phyloP scores from a whole-genome alignment of 2,329 filamentous ascomycete genomes.

The Monilinia fructigena region DNA sequence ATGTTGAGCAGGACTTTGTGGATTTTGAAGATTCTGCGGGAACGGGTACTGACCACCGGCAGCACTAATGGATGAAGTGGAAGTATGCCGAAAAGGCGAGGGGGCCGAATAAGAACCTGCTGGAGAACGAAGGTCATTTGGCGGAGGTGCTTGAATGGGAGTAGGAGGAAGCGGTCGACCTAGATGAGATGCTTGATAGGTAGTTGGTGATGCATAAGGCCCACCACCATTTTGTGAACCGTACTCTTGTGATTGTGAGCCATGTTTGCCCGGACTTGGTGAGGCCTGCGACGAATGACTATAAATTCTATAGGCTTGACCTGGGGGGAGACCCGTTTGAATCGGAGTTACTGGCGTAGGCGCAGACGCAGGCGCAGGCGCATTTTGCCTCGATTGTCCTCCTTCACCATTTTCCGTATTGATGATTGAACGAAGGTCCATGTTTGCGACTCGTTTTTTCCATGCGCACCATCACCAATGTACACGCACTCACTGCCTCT shows the following conservation, averaged over 20 bases:
- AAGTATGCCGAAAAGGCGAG: constrained; percentile 40
- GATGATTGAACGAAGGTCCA: constrained; percentile 55
- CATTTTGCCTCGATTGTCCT: constrained; percentile 34
- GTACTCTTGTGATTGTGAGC: constrained; percentile 38
- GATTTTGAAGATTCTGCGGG: constrained; percentile 36
- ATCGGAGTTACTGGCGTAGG: constrained; percentile 38
- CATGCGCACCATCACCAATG: constrained; percentile 29
- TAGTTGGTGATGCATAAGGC: constrained; percentile 38
- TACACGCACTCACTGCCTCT: neutral
- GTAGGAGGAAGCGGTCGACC: constrained; percentile 42
- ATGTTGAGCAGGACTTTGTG: constrained; percentile 40
- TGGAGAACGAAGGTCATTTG: constrained; percentile 45
- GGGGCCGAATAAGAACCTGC: constrained; percentile 41
- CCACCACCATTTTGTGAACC: constrained; percentile 32
- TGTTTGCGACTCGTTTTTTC: constrained; percentile 39
- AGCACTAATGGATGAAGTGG: constrained; percentile 34
- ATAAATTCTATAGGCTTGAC: constrained; percentile 39
- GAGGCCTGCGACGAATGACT: constrained; percentile 36
- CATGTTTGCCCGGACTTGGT: constrained; percentile 37
- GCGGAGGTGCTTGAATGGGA: constrained; percentile 44
- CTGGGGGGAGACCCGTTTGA: constrained; percentile 32
- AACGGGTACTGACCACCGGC: constrained; percentile 38
- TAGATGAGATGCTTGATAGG: constrained; percentile 38
- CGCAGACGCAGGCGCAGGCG: constrained; percentile 26
- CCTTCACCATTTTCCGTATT: constrained; percentile 43